Evolutionary conservation across 1,139 yeast genomes (phyloP).

Genomic region (Candida sp.): DNA sequence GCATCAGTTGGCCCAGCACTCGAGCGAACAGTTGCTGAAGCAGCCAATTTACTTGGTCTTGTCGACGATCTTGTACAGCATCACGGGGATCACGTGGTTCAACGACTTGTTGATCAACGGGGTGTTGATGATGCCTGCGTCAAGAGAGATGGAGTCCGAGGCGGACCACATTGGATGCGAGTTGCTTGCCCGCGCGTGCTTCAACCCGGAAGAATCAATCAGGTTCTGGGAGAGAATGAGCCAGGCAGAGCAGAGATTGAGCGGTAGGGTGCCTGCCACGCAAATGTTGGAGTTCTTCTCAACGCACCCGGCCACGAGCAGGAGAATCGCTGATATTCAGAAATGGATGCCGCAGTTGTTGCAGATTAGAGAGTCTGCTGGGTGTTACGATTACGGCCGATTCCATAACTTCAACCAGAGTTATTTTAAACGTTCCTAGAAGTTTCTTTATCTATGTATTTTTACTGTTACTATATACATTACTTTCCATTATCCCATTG

Average conservation of each 20-base stretch:
- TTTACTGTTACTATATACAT: conserved; percentile 3
- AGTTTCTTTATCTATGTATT: background rate
- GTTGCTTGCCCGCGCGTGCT: conserved; percentile 92
- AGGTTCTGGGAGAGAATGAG: conserved; percentile 86
- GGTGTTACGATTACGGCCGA: conserved; percentile 28
- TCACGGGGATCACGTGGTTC: conserved; percentile 38
- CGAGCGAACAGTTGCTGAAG: conserved; percentile 77
- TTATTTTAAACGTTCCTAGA: conserved; percentile 19
- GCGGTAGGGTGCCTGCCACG: conserved; percentile 16
- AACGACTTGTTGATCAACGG: conserved; percentile 62
- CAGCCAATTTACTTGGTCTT: conserved; percentile 63
- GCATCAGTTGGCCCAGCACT: conserved; percentile 92
- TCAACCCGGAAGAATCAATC: conserved; percentile 73
- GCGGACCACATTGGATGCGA: conserved; percentile 95
- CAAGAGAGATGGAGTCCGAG: conserved; percentile 93
- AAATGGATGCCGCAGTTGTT: conserved; percentile 78
- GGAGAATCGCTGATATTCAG: conserved; percentile 70
- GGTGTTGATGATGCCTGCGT: conserved; percentile 77
- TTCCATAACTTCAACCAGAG: conserved; percentile 21
- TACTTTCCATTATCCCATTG: conserved; percentile 7
- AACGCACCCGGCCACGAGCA: conserved; percentile 88
- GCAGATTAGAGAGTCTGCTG: conserved; percentile 34
- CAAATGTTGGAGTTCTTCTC: conserved; percentile 57
- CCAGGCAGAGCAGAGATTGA: conserved; percentile 46
- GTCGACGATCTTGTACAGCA: conserved; percentile 49